A percentile compares a stretch with the other conserved stretches of the same genome.
These are phyloP conservation scores for Celoporthe dispersa DNA, from an alignment of 2,329 filamentous ascomycete species.

Conservation along the genomic window DNA sequence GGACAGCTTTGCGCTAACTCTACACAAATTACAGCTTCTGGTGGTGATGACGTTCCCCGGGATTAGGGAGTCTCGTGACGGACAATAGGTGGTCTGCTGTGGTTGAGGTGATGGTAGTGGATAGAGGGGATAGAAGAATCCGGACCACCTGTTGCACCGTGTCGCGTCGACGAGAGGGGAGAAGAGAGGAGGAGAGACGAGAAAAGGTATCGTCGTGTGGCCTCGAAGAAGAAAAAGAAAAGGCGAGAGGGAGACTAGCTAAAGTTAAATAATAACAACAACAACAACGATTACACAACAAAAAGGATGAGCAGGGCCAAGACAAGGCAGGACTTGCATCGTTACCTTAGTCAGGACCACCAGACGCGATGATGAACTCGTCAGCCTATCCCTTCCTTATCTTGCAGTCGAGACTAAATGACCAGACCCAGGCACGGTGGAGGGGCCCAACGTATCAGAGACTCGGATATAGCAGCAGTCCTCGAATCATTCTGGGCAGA, in stretches of 20 bases:
- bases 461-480: not conserved
- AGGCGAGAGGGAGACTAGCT: not conserved
- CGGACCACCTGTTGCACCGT: not conserved
- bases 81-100: not conserved
- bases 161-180: not conserved
- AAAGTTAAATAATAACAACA: constrained; percentile 7
- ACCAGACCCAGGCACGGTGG: not conserved
- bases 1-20: not conserved
- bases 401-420: not conserved
- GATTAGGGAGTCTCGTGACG: not conserved
- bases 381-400: constrained; percentile 14
- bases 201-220: not conserved
- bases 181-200: not conserved
- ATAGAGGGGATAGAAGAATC: not conserved
- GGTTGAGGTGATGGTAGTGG: not conserved
- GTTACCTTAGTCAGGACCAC: not conserved
- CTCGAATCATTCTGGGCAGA: not conserved
- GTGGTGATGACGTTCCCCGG: not conserved
- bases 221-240: not conserved
- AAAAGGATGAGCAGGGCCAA: not conserved
- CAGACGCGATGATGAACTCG: not conserved
- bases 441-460: not conserved
- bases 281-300: not conserved
- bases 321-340: not conserved
- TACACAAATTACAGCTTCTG: not conserved